Evolutionary conservation across 2,329 filamentous ascomycete genomes (phyloP).

Genomic region (Alternaria triticimaculans): DNA sequence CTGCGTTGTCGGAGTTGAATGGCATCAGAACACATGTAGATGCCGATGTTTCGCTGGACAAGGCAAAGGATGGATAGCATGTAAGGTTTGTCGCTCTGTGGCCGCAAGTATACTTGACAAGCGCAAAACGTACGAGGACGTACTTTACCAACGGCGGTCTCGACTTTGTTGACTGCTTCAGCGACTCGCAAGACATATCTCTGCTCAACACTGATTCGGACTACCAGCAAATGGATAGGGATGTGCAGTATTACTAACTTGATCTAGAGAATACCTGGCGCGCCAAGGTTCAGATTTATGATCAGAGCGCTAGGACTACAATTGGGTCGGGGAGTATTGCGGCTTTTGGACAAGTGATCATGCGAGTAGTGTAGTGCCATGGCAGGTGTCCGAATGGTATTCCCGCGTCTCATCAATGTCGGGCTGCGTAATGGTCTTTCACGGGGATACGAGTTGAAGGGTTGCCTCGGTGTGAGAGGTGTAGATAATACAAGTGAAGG

Average conservation of each 20-base stretch:
- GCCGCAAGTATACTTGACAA: background rate
- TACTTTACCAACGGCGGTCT: background rate
- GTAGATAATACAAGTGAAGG: background rate
- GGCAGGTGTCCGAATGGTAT: background rate
- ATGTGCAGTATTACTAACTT: background rate
- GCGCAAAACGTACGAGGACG: background rate
- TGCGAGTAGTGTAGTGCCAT: background rate
- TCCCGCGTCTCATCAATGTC: background rate
- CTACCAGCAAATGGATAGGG: background rate
- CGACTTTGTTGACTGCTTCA: background rate
- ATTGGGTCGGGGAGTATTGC: background rate
- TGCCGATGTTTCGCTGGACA: background rate
- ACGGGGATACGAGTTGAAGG: background rate
- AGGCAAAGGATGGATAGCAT: background rate
- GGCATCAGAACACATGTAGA: background rate
- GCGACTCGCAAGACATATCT: background rate
- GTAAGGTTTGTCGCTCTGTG: background rate
- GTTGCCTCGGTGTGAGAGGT: background rate
- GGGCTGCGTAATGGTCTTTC: background rate
- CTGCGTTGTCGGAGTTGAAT: background rate
- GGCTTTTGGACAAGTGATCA: background rate
- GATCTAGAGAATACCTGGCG: background rate
- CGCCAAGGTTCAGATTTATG: background rate
- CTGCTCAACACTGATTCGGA: background rate
- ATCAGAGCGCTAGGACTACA: background rate